phyloP scores from a whole-genome alignment of 1,284 basidiomycete species.

The Chiua sp. region DNA sequence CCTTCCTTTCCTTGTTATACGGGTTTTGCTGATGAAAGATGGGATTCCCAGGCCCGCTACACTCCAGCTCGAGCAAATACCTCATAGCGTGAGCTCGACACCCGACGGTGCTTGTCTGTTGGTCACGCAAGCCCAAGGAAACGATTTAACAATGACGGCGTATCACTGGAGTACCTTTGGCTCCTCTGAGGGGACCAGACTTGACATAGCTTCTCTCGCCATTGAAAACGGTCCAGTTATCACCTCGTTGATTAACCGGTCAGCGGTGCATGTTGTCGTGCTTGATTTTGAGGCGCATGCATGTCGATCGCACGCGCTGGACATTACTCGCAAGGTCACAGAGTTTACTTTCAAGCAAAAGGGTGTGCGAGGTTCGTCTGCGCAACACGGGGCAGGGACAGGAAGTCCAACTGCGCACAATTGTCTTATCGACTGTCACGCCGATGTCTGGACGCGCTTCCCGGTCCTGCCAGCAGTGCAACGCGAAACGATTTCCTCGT shows the following conservation, averaged over 20 bases:
- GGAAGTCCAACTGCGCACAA: constrained; percentile 42
- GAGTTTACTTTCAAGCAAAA: constrained; percentile 54
- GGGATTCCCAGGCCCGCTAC: constrained; percentile 24
- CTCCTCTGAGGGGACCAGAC: constrained; percentile 22
- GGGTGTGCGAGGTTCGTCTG: constrained; percentile 14
- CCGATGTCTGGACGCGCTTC: constrained; percentile 68
- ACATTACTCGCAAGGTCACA: constrained; percentile 58
- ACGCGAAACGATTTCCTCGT: constrained; percentile 48
- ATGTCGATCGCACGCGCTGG: constrained; percentile 49
- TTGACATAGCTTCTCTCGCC: constrained; percentile 13
- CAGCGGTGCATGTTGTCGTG: constrained; percentile 47
- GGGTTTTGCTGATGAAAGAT: constrained; percentile 1
- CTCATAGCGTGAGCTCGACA: constrained; percentile 38
- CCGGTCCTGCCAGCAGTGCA: constrained; percentile 62
- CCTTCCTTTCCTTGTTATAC: neutral
- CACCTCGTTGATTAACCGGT: constrained; percentile 51
- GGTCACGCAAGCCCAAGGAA: constrained; percentile 32
- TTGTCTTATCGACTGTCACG: constrained; percentile 58
- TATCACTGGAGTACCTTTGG: constrained; percentile 32
- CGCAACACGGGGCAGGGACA: constrained; percentile 17
- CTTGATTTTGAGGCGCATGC: constrained; percentile 38
- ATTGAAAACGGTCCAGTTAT: constrained; percentile 22
- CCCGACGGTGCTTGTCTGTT: constrained; percentile 61
- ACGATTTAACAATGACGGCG: constrained; percentile 12
- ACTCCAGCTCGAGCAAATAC: constrained; percentile 21